phyloP scores from a whole-genome alignment of 768 basidiomycete genomes.

The Leucocoprinus sp. region DNA sequence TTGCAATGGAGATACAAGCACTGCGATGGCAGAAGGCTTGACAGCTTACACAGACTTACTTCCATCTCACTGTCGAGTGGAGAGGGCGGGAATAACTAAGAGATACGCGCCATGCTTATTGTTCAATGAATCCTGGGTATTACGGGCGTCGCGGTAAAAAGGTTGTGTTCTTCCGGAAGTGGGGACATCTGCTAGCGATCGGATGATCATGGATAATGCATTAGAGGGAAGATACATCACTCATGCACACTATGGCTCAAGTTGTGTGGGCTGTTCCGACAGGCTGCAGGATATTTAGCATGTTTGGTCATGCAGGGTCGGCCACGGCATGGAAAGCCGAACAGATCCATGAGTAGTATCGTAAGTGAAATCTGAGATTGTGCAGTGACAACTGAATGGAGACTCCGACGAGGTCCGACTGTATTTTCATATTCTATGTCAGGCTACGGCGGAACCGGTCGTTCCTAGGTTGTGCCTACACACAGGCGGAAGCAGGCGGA shows the following conservation, averaged over 20 bases:
- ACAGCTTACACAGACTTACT: too few species aligned
- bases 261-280: background rate
- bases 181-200: background rate
- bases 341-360: constrained; percentile 1
- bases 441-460: constrained; percentile 2
- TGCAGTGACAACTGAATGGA: constrained; percentile 13
- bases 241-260: background rate
- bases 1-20: constrained; percentile 1
- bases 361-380: constrained; percentile 15
- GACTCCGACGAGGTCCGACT: too few species aligned
- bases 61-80: too few species aligned
- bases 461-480: background rate
- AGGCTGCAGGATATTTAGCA: background rate
- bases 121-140: constrained; percentile 2
- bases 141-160: constrained; percentile 9
- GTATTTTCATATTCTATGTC: background rate
- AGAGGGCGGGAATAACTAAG: too few species aligned
- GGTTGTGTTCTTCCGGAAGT: background rate
- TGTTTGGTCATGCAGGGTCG: constrained; percentile 12
- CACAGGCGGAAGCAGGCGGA: constrained; percentile 8
- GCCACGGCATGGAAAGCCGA: constrained; percentile 10
- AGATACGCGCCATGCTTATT: background rate
- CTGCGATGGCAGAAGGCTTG: background rate
- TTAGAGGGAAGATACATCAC: background rate
- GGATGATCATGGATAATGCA: constrained; percentile 5